Base-by-base conservation (phyloP, 2,329 filamentous ascomycete genomes). In the Lachnellula willkommii region DNA sequence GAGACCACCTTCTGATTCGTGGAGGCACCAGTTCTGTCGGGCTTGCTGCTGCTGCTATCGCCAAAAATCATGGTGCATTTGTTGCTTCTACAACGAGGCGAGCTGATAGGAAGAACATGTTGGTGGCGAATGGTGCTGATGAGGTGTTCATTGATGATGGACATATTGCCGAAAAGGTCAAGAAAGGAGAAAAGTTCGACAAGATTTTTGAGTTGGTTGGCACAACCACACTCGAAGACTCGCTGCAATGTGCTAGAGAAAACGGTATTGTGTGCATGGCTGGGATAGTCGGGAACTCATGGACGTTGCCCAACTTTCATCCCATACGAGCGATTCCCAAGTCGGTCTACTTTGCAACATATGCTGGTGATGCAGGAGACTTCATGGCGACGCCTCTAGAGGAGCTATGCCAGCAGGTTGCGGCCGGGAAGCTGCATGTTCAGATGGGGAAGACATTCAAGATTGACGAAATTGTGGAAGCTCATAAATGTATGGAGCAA, bases 121-220 rank as follows among this genome's bases (percentile, higher is more conserved):
- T 79, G 57, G 68, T 64, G 43, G 70, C 71, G 8, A 64, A 63
- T 52, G 75, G 76, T 5, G 72, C 71, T 1, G 71, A 75, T 59
- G 68, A 75, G 55, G 72, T 78, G 8, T 65, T 77, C 36, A 62
- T 78, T 47, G 75, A 79, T 60, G 65, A 71, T 60, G 75, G 76
- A 1, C 62, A 60, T 8, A 68, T 79, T 36, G 69, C 70, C 1
- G 63, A 63, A 2, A 64, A 74, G 56, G 68, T 77, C 4, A 62
- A 45, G 52, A 68, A 32, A 12, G 9, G 28, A 32, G 28, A 68
- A n/a, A 68, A 66, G 9, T 75, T 72, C 36, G 71, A 77, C 56
- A 78, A 77, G 57, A 70, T 78, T 5, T 68, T 79, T 14, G 76
- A 79, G 63, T 65, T 79, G 8, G 68, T 77, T 22, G 77, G 76